A percentile compares a stretch with the other conserved stretches of the same genome.
phyloP scores from a whole-genome alignment of 2,329 filamentous ascomycete genomes.

The Pestalotiopsis sp. region DNA sequence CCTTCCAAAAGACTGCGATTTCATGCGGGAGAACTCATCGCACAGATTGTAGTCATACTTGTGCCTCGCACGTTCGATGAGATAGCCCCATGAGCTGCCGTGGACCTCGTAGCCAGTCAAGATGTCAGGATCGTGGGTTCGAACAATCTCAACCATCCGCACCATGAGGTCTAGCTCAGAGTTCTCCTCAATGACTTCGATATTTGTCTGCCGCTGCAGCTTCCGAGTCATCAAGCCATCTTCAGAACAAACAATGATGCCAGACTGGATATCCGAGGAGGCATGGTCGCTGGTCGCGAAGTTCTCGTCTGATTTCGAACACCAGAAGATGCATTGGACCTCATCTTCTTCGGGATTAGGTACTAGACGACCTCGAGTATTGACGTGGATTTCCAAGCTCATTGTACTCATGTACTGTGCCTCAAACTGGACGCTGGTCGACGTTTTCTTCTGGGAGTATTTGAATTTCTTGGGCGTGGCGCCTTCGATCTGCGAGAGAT shows the following conservation, averaged over 20 bases:
- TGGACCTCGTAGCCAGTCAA: constrained; percentile 95
- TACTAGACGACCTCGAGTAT: constrained; percentile 77
- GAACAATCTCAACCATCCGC: constrained; percentile 84
- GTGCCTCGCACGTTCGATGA: constrained; percentile 84
- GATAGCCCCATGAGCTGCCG: constrained; percentile 90
- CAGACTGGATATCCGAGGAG: constrained; percentile 58
- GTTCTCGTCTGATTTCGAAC: constrained; percentile 75
- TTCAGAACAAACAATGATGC: constrained; percentile 73
- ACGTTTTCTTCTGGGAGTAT: constrained; percentile 76
- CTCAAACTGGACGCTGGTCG: constrained; percentile 79
- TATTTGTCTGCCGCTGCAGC: constrained; percentile 61
- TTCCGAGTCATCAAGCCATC: constrained; percentile 60
- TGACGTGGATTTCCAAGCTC: constrained; percentile 91
- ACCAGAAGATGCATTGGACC: constrained; percentile 89
- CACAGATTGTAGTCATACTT: constrained; percentile 91
- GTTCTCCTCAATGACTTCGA: constrained; percentile 72
- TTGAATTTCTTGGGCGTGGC: constrained; percentile 87
- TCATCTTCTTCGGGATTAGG: constrained; percentile 92
- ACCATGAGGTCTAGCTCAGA: constrained; percentile 86
- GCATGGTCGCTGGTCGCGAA: constrained; percentile 50
- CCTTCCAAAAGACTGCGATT: constrained; percentile 77
- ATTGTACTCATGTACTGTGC: constrained; percentile 95
- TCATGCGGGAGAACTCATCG: constrained; percentile 89
- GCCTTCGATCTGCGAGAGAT: constrained; percentile 83
- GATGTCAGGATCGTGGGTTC: constrained; percentile 84